Evolutionary conservation across 1,284 basidiomycete species (phyloP).

Genomic region (Papiliotrema terrestris): DNA sequence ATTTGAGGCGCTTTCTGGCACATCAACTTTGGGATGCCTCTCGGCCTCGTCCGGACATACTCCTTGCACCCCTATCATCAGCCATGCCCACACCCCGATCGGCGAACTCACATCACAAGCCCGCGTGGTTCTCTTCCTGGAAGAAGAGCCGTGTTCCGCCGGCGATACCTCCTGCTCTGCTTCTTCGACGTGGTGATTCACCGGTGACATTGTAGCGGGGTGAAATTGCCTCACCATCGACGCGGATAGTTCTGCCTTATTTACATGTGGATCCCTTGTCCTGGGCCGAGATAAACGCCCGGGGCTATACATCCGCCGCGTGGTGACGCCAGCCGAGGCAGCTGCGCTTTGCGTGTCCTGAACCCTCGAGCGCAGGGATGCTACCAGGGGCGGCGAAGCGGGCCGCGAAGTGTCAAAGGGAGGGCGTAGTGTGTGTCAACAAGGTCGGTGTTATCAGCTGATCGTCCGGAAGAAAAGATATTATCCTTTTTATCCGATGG

Average conservation of each 20-base stretch:
- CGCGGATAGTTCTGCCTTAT: background rate
- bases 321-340: too few species aligned
- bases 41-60: background rate
- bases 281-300: too few species aligned
- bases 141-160: background rate
- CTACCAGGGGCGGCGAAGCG: too few species aligned
- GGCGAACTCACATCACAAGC: background rate
- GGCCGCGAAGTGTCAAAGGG: too few species aligned
- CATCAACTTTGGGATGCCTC: background rate
- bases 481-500: too few species aligned
- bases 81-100: background rate
- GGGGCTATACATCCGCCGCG: too few species aligned
- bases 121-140: background rate
- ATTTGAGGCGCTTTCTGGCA: background rate
- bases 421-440: too few species aligned
- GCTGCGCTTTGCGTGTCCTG: too few species aligned
- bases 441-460: too few species aligned
- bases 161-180: too few species aligned
- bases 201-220: background rate
- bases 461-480: too few species aligned
- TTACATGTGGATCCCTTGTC: background rate
- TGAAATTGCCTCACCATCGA: background rate
- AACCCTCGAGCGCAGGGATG: too few species aligned
- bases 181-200: background rate
- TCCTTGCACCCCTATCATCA: slow-evolving; percentile 1